Evolutionary conservation across 331 rosid genomes (phyloP), one percentile per base, ranked within the genome.

Genomic region (Erythrophleum ivorense): DNA sequence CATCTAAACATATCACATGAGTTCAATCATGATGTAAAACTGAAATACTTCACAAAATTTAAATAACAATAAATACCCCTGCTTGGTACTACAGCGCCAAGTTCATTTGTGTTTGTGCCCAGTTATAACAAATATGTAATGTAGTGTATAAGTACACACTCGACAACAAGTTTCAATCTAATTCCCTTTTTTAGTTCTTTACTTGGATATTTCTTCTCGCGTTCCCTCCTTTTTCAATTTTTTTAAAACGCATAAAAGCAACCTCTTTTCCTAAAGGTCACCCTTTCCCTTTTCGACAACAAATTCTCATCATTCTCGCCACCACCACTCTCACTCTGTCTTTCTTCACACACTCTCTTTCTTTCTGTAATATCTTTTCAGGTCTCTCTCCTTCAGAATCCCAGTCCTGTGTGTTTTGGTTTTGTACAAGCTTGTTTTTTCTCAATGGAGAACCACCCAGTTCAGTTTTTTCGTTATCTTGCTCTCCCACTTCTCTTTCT

Each of bases 391-490:
- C 71, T 65, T 24, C 76, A 77, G 36, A 65, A 65, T 64, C 72
- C 64, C 31, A 21, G 29, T 57, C 50, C 75, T 54, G 57, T 86
- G 64, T 84, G 64, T 86, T 86, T 82, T 82, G 34, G 69, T 79
- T 81, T 68, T 77, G 36, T 52, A 80, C 81, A 76, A 86, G 66
- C 85, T 10, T 41, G 48, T 46, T 83, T 87, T 71, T 85, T 83
- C 85, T 78, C 94, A 83, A 95, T 95, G 99, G 97, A 95, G 89
- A 87, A 79, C 73, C 81, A 76, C 79, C 84, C 86, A 41, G 19
- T 85, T 84, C 93, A 83, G 84, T 81, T 86, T 81, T 87, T 88
- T 71, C 88, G 80, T 64, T 88, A 59, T 65, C 91, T 89, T 76
- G 83, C 88, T 63, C 12, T 87, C 3, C 71, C 90, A 64, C 65